Evolutionary conservation across 768 basidiomycete genomes (phyloP), one percentile per base, ranked within the genome.

Genomic region (Strobilomyces dryophilus): DNA sequence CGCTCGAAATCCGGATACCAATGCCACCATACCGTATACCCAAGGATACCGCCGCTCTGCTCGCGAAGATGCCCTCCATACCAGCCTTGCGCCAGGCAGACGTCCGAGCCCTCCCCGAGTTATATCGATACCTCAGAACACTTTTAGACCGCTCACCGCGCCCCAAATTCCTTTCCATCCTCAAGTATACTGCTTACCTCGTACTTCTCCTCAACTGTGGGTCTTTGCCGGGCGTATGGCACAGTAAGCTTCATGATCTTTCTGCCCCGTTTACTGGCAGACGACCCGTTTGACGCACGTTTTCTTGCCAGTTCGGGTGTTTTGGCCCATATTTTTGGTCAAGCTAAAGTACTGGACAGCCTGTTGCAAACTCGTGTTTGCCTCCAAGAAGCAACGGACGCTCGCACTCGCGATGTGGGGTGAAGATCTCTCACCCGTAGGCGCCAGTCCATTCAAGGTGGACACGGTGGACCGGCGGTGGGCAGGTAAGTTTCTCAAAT

Each of bases 151-250:
- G 39, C 39, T 37, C 49, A 5, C 50, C 57, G 4, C 55, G 43
- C 35, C 8, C 21, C 21, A 55, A 34, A 37, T n/a, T 53, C 8
- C 43, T 55, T 29, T 37, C 59, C 18, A 32, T 59, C 50, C 45
- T 66, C 40, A 66, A 63, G 29, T 61, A 59, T 37, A 31, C 34
- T 7, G 45, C 41, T 18, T 66, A 21, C n/a, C 2, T 83, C 18
- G 50, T 88, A 0, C 69, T 88, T 45, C 61, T 87, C n/a, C 37
- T 82, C 18, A 87, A 89, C 54, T 53, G 71, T 17, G 79, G 81
- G 18, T 85, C 84, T 14, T 77, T 80, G 63, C 87, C 87, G 1
- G 62, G 85, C 20, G 73, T 73, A 27, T 89, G 87, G 86, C 87
- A 88, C 60, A 59, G 87, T 88, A 61, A 63, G 85, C 78, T 10